Evolutionary conservation across 2,329 filamentous ascomycete genomes (phyloP).

Genomic region (Rasamsonia emersonii): DNA sequence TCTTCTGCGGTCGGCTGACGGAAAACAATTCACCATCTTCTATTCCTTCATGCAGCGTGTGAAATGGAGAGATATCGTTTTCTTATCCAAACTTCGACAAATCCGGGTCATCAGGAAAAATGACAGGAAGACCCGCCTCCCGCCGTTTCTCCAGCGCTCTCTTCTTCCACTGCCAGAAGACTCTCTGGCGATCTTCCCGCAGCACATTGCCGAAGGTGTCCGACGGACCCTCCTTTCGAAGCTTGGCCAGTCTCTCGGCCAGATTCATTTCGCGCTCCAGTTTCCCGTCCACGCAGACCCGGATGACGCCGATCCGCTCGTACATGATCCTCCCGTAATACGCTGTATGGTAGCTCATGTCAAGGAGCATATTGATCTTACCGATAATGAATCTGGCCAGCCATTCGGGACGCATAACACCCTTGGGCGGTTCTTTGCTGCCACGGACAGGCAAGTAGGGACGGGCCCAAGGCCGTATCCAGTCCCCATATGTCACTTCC

Average conservation of each 20-base stretch:
- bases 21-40: no score
- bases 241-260: not conserved
- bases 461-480: not conserved
- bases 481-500: not conserved
- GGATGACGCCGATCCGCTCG: conserved; percentile 2
- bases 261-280: conserved; percentile 1
- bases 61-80: no score
- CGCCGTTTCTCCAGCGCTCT: conserved; percentile 2
- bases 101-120: no score
- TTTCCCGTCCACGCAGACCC: conserved; percentile 3
- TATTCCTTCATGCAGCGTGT: no score
- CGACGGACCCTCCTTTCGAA: not conserved
- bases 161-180: conserved; percentile 5
- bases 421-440: not conserved
- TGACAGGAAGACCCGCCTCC: no score
- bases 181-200: not conserved
- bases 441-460: not conserved
- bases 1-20: no score
- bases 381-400: not conserved
- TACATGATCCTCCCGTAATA: not conserved
- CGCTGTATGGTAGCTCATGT: conserved; percentile 1
- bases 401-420: conserved; percentile 2
- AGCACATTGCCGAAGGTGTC: not conserved
- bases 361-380: conserved; percentile 1
- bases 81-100: no score